phyloP scores from a whole-genome alignment of 306 rosid species.

The Mimosa pudica region DNA sequence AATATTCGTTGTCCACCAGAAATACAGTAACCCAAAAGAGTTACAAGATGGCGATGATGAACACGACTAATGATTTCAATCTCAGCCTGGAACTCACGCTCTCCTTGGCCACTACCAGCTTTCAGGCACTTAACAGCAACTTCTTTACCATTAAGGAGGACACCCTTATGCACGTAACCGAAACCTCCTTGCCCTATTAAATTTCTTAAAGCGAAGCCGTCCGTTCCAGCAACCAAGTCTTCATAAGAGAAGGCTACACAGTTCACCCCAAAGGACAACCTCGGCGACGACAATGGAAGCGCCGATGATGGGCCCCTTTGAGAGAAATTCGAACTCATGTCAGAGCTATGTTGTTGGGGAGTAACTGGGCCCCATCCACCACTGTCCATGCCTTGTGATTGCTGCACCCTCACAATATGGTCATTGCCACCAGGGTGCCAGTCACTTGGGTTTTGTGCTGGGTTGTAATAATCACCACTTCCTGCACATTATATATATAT shows the following conservation, averaged over 20 bases:
- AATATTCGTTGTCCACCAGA: conserved; percentile 84
- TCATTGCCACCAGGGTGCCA: conserved; percentile 50
- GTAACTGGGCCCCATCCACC: conserved; percentile 60
- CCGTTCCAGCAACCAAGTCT: conserved; percentile 75
- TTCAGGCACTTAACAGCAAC: conserved; percentile 87
- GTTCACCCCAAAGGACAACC: conserved; percentile 61
- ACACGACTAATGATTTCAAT: conserved; percentile 93
- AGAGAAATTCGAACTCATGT: conserved; percentile 50
- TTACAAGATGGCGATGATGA: conserved; percentile 89
- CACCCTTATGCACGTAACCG: conserved; percentile 87
- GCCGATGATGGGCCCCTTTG: conserved; percentile 42
- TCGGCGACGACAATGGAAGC: conserved; percentile 80
- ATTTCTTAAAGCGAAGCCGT: conserved; percentile 51
- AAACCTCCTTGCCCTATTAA: conserved; percentile 93
- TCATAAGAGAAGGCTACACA: conserved; percentile 73
- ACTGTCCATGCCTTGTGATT: conserved; percentile 25
- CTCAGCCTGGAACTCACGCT: conserved; percentile 90
- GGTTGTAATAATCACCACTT: conserved; percentile 43
- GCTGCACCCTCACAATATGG: conserved; percentile 59
- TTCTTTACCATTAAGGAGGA: conserved; percentile 73
- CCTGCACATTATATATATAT: not conserved
- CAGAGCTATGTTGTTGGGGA: conserved; percentile 46
- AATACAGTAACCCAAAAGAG: conserved; percentile 82
- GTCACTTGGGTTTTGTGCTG: conserved; percentile 31
- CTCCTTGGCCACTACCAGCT: conserved; percentile 88